A percentile compares a stretch with the other conserved stretches of the same genome.
Evolutionary conservation across 371 early-diverging fungal species (phyloP).

Genomic region (Blastocladiella emersonii): DNA sequence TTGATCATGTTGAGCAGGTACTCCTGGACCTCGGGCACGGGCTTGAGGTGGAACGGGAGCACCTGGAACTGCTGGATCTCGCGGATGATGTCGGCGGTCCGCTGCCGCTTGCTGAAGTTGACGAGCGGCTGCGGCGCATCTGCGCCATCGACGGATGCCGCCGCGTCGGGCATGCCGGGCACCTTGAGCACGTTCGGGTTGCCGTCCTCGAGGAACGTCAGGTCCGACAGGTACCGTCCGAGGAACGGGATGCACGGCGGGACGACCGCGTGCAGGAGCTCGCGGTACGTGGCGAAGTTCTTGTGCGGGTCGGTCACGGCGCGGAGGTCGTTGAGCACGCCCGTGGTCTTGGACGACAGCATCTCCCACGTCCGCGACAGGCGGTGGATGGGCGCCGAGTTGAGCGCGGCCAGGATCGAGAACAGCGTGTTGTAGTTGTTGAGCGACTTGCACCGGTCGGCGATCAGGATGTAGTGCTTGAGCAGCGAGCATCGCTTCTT

Average conservation of each 20-base stretch:
- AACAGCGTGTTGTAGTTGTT: slow-evolving; percentile 89
- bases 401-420: slow-evolving; percentile 77
- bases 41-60: slow-evolving; percentile 57
- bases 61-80: slow-evolving; percentile 86
- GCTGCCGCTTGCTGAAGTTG: slow-evolving; percentile 82
- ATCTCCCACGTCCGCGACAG: slow-evolving; percentile 74
- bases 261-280: slow-evolving; percentile 63
- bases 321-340: slow-evolving; percentile 13
- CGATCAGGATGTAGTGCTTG: slow-evolving; percentile 70
- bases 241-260: slow-evolving; percentile 89
- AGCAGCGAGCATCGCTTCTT: slow-evolving; percentile 57
- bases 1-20: slow-evolving; percentile 50
- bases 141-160: too few relatives aligned
- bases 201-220: slow-evolving; percentile 88
- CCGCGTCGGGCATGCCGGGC: slow-evolving; percentile 11
- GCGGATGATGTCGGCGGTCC: slow-evolving; percentile 77
- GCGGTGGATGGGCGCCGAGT: slow-evolving; percentile 75
- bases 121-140: too few relatives aligned
- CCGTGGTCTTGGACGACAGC: slow-evolving; percentile 12
- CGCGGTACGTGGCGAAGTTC: slow-evolving; percentile 76
- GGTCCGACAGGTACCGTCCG: slow-evolving; percentile 61
- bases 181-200: slow-evolving; percentile 55
- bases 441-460: slow-evolving; percentile 42
- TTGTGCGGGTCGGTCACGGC: slow-evolving; percentile 4
- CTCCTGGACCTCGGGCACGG: slow-evolving; percentile 63